Conservation (phyloP, 169 alveolate species). For the Plasmodium malariae region DNA sequence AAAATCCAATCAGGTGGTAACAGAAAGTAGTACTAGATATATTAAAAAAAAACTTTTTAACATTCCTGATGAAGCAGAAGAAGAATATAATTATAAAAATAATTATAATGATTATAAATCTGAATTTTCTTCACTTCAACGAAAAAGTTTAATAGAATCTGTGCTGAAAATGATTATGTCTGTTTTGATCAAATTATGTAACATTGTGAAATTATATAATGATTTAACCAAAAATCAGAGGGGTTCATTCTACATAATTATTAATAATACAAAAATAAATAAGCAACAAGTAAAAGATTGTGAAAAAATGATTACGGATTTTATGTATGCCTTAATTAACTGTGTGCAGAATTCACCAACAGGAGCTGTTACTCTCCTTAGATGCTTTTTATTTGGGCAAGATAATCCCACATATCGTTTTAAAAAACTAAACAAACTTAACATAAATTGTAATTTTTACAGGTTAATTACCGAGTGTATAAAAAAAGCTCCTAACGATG, state of each 20-base stretch:
- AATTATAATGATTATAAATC: constrained; percentile 48
- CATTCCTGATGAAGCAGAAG: constrained; percentile 25
- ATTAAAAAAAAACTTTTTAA: constrained; percentile 36
- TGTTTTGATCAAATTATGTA: constrained; percentile 75
- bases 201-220: constrained; percentile 67
- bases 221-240: constrained; percentile 55
- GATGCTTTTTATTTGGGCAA: constrained; percentile 71
- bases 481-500: constrained; percentile 66
- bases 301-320: constrained; percentile 56
- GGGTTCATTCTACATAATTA: constrained; percentile 45
- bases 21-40: constrained; percentile 58
- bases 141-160: constrained; percentile 72
- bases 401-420: constrained; percentile 75
- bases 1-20: constrained; percentile 7
- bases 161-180: constrained; percentile 76
- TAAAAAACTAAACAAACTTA: constrained; percentile 38
- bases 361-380: constrained; percentile 61
- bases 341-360: constrained; percentile 74
- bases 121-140: constrained; percentile 31
- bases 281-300: constrained; percentile 63
- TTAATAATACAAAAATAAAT: constrained; percentile 46
- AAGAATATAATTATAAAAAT: constrained; percentile 14
- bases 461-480: constrained; percentile 67
- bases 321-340: constrained; percentile 53
- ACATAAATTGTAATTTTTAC: constrained; percentile 63